Conservation (phyloP, 257 asterid species). For the Salvia miltiorrhiza region DNA sequence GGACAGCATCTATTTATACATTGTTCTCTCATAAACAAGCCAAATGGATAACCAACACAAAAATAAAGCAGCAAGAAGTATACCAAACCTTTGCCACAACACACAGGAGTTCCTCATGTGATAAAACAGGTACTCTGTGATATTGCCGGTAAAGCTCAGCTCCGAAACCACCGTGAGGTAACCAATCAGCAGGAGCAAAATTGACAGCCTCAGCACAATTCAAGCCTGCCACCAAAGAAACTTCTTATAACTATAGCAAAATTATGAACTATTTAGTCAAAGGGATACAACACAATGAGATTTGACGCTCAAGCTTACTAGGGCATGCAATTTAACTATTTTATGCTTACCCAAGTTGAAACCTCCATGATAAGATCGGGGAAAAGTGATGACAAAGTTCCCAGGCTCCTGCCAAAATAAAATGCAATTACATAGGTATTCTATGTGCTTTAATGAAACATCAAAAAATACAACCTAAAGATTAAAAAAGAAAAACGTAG, state of each 20-base stretch:
- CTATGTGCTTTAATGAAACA: not conserved
- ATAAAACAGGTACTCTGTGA: constrained; percentile 83
- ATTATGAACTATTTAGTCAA: not conserved
- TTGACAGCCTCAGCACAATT: constrained; percentile 99
- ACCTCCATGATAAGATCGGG: constrained; percentile 97
- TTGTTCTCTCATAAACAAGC: constrained; percentile 10
- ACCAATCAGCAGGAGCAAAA: constrained; percentile 99
- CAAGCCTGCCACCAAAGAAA: constrained; percentile 57
- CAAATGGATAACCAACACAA: constrained; percentile 9
- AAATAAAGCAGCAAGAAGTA: constrained; percentile 24
- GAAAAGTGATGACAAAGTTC: constrained; percentile 89
- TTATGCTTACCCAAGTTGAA: constrained; percentile 82
- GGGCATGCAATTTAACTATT: constrained; percentile 4
- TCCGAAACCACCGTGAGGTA: constrained; percentile 97
- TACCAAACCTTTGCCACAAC: constrained; percentile 74
- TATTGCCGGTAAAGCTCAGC: constrained; percentile 86
- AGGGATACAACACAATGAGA: constrained; percentile 1
- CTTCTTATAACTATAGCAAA: constrained; percentile 14
- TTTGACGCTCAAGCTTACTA: not conserved
- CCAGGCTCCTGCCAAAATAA: constrained; percentile 86
- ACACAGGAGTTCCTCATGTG: constrained; percentile 92
- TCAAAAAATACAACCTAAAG: not conserved
- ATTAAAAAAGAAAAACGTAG: not conserved
- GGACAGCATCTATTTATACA: not conserved
- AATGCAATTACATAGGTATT: constrained; percentile 11